Base-by-base conservation (phyloP, 345 rosid genomes). In the Citrus sinensis region DNA sequence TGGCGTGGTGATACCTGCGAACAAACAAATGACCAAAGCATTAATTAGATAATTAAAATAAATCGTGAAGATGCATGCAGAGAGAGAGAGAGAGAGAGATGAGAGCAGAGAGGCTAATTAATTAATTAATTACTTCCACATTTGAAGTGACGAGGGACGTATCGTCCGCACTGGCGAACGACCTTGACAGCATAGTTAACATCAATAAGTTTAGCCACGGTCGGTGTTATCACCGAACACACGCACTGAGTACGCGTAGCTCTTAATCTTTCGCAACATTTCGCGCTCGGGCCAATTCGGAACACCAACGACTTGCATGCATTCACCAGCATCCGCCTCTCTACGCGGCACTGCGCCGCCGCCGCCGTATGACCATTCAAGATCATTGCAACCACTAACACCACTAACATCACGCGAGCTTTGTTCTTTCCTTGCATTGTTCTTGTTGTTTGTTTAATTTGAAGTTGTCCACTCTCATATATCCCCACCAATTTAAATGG, bases 111-210 rank as follows among this genome's bases (percentile, higher is more conserved):
- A 46, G 11, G 58, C 5, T 24, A 54, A 19, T 40, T 77, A 77
- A 78, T 81, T 76, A 78, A 66, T 25, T 24, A 54, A 30, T 56
- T 81, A 77, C 81, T 81, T 76, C 80, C 80, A 54, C 84, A 81
- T 76, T 81, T 77, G 58, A 71, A 81, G 68, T 77, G 76, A 59
- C 56, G 80, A 59, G 84, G 84, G 30, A 81, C 80, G 2, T 59
- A 68, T 30, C 81, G 61, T 19, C 84, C 84, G 35, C 84, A 81
- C n/a, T 73, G 74, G 19, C 67, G 73, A 29, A 81, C 35, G 24
- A 71, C 69, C 74, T 39, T 72, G 2, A 71, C 37, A 42, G 70
- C 71, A 32, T 67, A 73, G 7, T 81, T 51, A 24, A 77, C 60
- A 2, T 74, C 80, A 66, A 81, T 34, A 2, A 77, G 73, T 6